Conservation (phyloP, 257 asterid species). For the Galeopsis tetrahit region DNA sequence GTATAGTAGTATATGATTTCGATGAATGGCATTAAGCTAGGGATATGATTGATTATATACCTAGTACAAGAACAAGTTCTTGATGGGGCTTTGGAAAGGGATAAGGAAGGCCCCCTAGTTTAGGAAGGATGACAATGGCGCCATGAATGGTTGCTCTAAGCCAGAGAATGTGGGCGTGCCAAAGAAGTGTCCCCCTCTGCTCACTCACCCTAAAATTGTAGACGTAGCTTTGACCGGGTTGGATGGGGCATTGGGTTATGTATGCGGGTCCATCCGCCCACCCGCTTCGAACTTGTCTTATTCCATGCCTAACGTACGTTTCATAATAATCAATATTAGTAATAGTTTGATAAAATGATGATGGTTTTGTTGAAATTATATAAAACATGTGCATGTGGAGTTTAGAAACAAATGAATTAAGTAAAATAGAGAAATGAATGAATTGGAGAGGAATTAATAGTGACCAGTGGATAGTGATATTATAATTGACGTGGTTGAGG, state of each 20-base stretch:
- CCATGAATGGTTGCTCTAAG: slow-evolving; percentile 68
- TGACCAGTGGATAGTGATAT: slow-evolving; percentile 63
- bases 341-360: too few species aligned
- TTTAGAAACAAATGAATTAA: too few species aligned
- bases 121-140: slow-evolving; percentile 59
- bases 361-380: background rate
- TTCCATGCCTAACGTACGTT: slow-evolving; percentile 61
- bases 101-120: slow-evolving; percentile 40
- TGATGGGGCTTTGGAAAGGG: slow-evolving; percentile 65
- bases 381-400: background rate
- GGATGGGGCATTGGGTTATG: slow-evolving; percentile 75
- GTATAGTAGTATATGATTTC: too few species aligned
- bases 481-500: slow-evolving; percentile 58
- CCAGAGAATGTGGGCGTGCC: slow-evolving; percentile 88
- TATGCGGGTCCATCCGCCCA: slow-evolving; percentile 87
- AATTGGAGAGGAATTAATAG: background rate
- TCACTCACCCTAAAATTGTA: slow-evolving; percentile 63
- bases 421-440: too few species aligned
- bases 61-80: slow-evolving; percentile 56
- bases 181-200: slow-evolving; percentile 69
- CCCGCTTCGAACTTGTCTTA: slow-evolving; percentile 61
- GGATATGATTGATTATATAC: slow-evolving; percentile 29
- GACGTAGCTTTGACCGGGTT: slow-evolving; percentile 58
- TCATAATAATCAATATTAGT: too few species aligned
- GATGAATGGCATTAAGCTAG: too few species aligned